These are phyloP conservation scores for Chrysanthemum makinoi DNA, from an alignment of 129 eudicot species.

Conservation along the genomic window DNA sequence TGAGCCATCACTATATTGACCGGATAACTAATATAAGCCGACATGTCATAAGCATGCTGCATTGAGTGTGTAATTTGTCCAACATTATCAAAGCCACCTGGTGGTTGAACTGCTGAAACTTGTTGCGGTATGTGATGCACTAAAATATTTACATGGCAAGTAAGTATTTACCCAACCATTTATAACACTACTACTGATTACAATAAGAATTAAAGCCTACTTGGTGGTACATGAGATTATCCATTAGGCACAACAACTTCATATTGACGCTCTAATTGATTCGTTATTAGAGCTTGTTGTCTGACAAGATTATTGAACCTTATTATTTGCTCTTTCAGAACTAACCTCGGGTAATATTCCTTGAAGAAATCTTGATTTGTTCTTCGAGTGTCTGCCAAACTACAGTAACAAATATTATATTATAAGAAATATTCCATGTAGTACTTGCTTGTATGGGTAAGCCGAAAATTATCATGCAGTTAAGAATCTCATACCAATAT, in stretches of 20 bases:
- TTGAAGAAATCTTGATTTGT: slow-evolving; percentile 64
- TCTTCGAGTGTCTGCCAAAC: slow-evolving; percentile 76
- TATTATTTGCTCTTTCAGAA: slow-evolving; percentile 53
- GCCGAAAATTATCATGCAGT: neutral
- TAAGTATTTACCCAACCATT: neutral
- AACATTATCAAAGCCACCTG: too few species aligned
- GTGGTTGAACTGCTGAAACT: too few species aligned
- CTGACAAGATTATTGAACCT: slow-evolving; percentile 49
- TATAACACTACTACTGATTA: too few species aligned
- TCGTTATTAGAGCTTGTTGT: slow-evolving; percentile 49
- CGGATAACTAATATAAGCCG: too few species aligned
- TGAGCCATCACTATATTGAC: too few species aligned
- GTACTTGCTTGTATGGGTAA: too few species aligned
- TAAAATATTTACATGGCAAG: too few species aligned
- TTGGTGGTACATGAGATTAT: slow-evolving; percentile 37
- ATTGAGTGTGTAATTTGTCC: too few species aligned
- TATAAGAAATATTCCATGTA: too few species aligned
- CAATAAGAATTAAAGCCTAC: slow-evolving; percentile 32
- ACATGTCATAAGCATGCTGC: too few species aligned
- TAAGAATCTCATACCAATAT: slow-evolving; percentile 31
- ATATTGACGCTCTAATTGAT: slow-evolving; percentile 22
- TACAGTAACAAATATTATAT: slow-evolving; percentile 15
- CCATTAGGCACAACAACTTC: slow-evolving; percentile 38
- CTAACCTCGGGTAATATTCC: slow-evolving; percentile 53
- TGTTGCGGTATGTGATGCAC: too few species aligned